These are phyloP conservation scores for Camellia sinensis DNA, from an alignment of 148 eudicot genomes.

Conservation along the genomic window DNA sequence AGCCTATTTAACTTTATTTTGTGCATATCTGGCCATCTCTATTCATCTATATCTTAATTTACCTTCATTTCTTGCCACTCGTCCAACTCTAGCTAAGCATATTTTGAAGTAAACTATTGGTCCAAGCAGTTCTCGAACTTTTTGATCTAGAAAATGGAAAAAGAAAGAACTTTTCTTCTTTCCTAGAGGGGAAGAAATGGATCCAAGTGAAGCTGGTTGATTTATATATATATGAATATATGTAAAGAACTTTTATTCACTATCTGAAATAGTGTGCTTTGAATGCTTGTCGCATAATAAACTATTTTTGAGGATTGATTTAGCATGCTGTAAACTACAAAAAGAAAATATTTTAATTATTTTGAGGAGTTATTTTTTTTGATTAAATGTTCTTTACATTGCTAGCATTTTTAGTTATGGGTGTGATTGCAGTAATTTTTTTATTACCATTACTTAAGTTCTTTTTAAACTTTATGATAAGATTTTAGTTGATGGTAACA, in stretches of 20 bases:
- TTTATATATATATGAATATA: not conserved
- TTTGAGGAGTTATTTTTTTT: constrained; percentile 2
- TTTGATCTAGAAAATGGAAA: not conserved
- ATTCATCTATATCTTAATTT: not conserved
- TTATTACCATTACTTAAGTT: not conserved
- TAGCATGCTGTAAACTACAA: not conserved
- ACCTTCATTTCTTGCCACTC: not conserved
- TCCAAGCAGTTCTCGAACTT: not conserved
- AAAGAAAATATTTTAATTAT: not conserved
- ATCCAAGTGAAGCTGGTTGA: constrained; percentile 7
- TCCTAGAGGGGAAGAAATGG: not conserved
- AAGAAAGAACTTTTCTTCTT: not conserved
- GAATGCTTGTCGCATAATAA: not conserved
- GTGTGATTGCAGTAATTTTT: not conserved
- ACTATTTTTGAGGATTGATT: not conserved
- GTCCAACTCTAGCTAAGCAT: not conserved
- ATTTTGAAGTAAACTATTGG: not conserved
- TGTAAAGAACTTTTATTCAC: not conserved
- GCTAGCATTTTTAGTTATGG: not conserved
- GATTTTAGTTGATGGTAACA: constrained; percentile 34
- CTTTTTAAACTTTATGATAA: not conserved
- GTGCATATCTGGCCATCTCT: not conserved
- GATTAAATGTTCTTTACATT: constrained; percentile 1
- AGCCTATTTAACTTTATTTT: not conserved
- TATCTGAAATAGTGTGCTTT: not conserved